A percentile compares a stretch with the other conserved stretches of the same genome.
These are phyloP conservation scores for Pichia deserticola DNA, from an alignment of 805 yeast genomes.

Conservation along the genomic window DNA sequence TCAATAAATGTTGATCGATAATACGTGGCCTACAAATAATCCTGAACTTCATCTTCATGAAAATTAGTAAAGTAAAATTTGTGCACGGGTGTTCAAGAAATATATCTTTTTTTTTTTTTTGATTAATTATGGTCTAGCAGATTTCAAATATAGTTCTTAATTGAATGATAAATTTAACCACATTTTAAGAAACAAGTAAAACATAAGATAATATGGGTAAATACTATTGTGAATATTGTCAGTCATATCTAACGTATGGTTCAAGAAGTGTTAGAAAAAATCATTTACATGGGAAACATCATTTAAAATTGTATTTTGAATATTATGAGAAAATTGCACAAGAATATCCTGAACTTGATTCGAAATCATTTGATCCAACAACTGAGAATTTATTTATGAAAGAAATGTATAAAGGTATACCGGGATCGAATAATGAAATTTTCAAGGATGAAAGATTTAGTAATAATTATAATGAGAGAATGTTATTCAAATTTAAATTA, in stretches of 20 bases:
- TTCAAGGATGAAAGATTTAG: background rate
- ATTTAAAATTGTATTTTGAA: constrained; percentile 60
- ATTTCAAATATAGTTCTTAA: too few species aligned
- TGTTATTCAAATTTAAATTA: background rate
- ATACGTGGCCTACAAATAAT: too few species aligned
- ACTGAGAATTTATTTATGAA: background rate
- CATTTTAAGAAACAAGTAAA: too few species aligned
- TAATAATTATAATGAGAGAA: background rate
- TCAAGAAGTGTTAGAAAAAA: constrained; percentile 79
- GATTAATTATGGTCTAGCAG: too few species aligned
- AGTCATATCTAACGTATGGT: constrained; percentile 82
- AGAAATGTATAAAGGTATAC: constrained; percentile 30
- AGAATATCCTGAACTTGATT: background rate
- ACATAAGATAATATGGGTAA: constrained; percentile 41
- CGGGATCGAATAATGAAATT: constrained; percentile 20
- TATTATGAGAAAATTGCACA: constrained; percentile 50
- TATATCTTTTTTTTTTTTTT: too few species aligned
- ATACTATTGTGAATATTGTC: constrained; percentile 81
- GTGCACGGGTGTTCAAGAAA: too few species aligned
- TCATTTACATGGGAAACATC: constrained; percentile 73
- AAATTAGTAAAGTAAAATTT: too few species aligned
- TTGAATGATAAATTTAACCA: too few species aligned
- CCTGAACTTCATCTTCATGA: too few species aligned
- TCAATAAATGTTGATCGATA: too few species aligned
- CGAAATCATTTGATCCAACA: background rate